Percentiles rank a stretch among this genome's conserved stretches.
These are phyloP conservation scores for Manihot esculenta DNA, from an alignment of 441 rosid species.

Conservation along the genomic window DNA sequence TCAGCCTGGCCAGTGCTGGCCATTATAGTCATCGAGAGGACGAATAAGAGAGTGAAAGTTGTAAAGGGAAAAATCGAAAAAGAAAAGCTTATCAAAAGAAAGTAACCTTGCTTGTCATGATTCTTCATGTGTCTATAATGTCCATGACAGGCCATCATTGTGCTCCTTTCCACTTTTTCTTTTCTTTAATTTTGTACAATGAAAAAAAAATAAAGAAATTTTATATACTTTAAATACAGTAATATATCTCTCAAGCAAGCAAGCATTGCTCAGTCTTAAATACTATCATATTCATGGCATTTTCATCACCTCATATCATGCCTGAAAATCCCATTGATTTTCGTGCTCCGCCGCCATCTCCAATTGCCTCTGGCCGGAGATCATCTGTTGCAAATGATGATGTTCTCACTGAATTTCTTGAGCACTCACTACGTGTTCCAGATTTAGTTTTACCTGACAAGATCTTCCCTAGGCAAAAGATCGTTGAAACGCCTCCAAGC, in stretches of 20 bases:
- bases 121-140: slow-evolving; percentile 32
- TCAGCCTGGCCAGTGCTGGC: too few species aligned
- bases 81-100: slow-evolving; percentile 1
- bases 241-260: not conserved
- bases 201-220: not conserved
- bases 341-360: slow-evolving; percentile 91
- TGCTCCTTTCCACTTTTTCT: slow-evolving; percentile 30
- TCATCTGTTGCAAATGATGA: slow-evolving; percentile 73
- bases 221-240: not conserved
- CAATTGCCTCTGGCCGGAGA: slow-evolving; percentile 62
- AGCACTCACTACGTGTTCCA: slow-evolving; percentile 70
- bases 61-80: slow-evolving; percentile 11
- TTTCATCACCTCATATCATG: slow-evolving; percentile 48
- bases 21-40: too few species aligned
- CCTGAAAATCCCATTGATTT: slow-evolving; percentile 58
- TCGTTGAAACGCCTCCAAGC: slow-evolving; percentile 53
- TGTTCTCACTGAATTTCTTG: slow-evolving; percentile 70
- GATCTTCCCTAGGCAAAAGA: slow-evolving; percentile 67
- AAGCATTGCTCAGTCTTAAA: not conserved
- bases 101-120: slow-evolving; percentile 28
- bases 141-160: slow-evolving; percentile 50
- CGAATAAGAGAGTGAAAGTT: slow-evolving; percentile 14
- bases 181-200: slow-evolving; percentile 21
- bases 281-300: slow-evolving; percentile 31
- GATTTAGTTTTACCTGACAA: slow-evolving; percentile 75